Evolutionary conservation across 192 early-diverging fungal genomes (phyloP), one percentile per base, ranked within the genome.

Genomic region (Helicostylum pulchrum): DNA sequence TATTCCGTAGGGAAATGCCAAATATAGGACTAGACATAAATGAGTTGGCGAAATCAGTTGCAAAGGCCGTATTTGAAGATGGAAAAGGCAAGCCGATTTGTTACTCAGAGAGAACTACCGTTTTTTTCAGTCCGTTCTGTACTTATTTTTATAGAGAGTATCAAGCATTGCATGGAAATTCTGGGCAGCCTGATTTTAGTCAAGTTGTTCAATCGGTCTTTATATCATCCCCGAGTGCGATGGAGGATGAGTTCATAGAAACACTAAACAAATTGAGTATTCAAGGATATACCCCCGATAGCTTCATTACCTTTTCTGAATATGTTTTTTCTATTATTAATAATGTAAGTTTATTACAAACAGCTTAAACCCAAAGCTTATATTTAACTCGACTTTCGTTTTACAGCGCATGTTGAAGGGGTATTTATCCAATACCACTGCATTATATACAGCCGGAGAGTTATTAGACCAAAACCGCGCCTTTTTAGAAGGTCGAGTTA

Each of bases 271-370:
- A 53, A 8, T 19, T 61, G 26, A 21, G 12, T 12, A 26, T 31
- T 15, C 14, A 53, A 20, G 44, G 26, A 6, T 68, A 68, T 49
- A 8, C 4, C 15, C 43, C 36, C 12, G 67, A 68, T 21, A 20
- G 50, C 3, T 51, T 62, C 44, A 62, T 68, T n/a, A 62, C 67
- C 9, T 54, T 62, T 32, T 61, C 58, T 19, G 67, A 61, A n/a
- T 21, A 42, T 17, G 49, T 68, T 17, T 68, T 68, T 43, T 62
- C 61, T 19, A 45, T 53, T 20, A 62, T 68, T 26, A 62, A 60
- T 19, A 34, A 17, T 48, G 58, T 62, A 61, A 44, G 57, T 12
- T 20, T 12, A 64, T 59, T 20, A 12, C 7, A 59, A 42, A 48
- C 2, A 61, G 30, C 12, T 31, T 19, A 15, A 19, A 48, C n/a